Evolutionary conservation across 1,139 yeast genomes (phyloP).

Genomic region (Taiozyma sp.): DNA sequence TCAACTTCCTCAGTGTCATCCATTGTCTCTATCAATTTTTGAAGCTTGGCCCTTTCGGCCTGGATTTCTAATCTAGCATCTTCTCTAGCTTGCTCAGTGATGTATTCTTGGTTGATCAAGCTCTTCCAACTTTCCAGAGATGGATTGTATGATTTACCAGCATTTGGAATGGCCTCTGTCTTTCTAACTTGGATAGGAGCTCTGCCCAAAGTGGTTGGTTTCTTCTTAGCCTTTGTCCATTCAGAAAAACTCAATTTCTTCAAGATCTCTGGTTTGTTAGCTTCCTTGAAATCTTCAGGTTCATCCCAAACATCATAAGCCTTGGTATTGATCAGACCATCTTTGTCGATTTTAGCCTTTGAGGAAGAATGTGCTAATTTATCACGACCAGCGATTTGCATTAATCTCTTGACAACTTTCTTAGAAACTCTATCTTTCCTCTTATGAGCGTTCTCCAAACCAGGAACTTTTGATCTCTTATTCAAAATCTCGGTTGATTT

Average conservation of each 20-base stretch:
- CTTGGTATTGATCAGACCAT: constrained; percentile 49
- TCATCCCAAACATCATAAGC: constrained; percentile 68
- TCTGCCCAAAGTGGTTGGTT: constrained; percentile 53
- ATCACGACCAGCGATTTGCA: constrained; percentile 76
- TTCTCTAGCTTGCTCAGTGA: constrained; percentile 63
- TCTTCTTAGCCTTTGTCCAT: constrained; percentile 47
- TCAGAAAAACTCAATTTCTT: constrained; percentile 39
- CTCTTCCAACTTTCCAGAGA: constrained; percentile 78
- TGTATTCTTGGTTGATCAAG: constrained; percentile 63
- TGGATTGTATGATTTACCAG: constrained; percentile 94
- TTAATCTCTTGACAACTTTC: constrained; percentile 62
- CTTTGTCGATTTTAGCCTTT: constrained; percentile 51
- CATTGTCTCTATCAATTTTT: constrained; percentile 56
- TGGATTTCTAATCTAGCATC: constrained; percentile 54
- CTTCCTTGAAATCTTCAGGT: constrained; percentile 23
- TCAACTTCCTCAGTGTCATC: constrained; percentile 53
- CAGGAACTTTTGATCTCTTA: constrained; percentile 76
- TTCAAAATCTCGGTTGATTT: constrained; percentile 74
- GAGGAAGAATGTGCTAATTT: constrained; percentile 46
- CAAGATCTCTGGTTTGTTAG: constrained; percentile 37
- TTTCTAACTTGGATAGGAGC: constrained; percentile 49
- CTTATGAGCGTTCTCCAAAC: constrained; percentile 39
- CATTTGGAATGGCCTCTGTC: constrained; percentile 56
- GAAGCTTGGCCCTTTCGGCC: constrained; percentile 59
- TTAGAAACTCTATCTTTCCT: constrained; percentile 53